A percentile compares a stretch with the other conserved stretches of the same genome.
These are phyloP conservation scores for Globisporangium parvum DNA, from an alignment of 352 stramenopile genomes.

Conservation along the genomic window DNA sequence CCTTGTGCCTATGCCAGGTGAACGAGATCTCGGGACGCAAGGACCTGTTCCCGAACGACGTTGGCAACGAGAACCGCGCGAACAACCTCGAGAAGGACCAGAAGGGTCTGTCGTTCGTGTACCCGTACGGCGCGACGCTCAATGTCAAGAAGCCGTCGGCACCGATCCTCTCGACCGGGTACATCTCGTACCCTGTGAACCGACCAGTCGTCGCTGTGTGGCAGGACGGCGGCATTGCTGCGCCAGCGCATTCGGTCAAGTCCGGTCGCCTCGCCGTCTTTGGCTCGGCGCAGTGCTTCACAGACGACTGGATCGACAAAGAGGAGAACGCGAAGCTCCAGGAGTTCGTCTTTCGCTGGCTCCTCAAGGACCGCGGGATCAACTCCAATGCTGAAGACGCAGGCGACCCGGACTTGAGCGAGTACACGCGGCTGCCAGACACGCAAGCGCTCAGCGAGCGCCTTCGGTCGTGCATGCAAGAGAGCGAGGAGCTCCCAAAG, in stretches of 20 bases:
- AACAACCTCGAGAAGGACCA: constrained; percentile 72
- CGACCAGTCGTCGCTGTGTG: constrained; percentile 88
- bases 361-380: constrained; percentile 83
- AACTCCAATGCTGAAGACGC: constrained; percentile 62
- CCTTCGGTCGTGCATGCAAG: constrained; percentile 93
- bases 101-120: constrained; percentile 91
- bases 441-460: constrained; percentile 90
- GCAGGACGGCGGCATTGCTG: constrained; percentile 70
- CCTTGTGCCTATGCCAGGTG: constrained; percentile 18
- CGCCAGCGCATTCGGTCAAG: constrained; percentile 43
- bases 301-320: constrained; percentile 94
- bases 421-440: constrained; percentile 90
- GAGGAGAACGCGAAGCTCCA: constrained; percentile 92
- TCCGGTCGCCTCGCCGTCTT: constrained; percentile 83
- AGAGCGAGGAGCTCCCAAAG: constrained; percentile 91
- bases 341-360: constrained; percentile 92
- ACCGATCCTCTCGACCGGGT: constrained; percentile 86
- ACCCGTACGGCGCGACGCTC: constrained; percentile 92
- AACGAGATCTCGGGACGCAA: constrained; percentile 68
- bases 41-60: constrained; percentile 32
- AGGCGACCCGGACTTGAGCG: constrained; percentile 80
- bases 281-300: constrained; percentile 91
- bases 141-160: constrained; percentile 89
- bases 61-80: constrained; percentile 30
- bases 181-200: constrained; percentile 95